These are phyloP conservation scores for Porphyrellus sp. DNA, from an alignment of 1,284 basidiomycete genomes.

Conservation along the genomic window DNA sequence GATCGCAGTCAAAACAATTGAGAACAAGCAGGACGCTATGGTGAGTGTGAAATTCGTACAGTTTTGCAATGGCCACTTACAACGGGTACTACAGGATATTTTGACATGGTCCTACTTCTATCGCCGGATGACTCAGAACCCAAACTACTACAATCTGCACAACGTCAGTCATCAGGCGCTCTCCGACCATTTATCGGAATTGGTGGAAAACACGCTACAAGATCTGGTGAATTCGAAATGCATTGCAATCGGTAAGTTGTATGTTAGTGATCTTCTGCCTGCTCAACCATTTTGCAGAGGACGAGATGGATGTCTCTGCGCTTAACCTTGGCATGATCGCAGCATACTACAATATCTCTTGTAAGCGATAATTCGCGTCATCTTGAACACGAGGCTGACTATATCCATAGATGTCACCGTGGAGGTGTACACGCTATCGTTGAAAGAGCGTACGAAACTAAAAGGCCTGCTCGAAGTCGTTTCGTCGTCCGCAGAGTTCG, in stretches of 20 bases:
- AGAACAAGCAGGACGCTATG: slow-evolving; percentile 97
- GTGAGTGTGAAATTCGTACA: slow-evolving; percentile 42
- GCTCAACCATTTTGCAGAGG: slow-evolving; percentile 48
- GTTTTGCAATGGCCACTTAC: slow-evolving; percentile 5
- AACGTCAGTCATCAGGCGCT: slow-evolving; percentile 91
- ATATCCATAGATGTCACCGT: slow-evolving; percentile 78
- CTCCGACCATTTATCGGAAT: slow-evolving; percentile 92
- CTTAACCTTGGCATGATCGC: slow-evolving; percentile 97
- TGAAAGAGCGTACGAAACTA: slow-evolving; percentile 96
- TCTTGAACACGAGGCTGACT: background rate
- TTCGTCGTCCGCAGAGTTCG: slow-evolving; percentile 94
- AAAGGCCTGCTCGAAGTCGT: slow-evolving; percentile 96
- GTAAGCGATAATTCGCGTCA: slow-evolving; percentile 40
- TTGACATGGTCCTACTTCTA: slow-evolving; percentile 97
- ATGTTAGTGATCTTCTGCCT: background rate
- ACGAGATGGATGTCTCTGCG: slow-evolving; percentile 90
- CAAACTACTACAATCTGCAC: slow-evolving; percentile 93
- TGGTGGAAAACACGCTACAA: slow-evolving; percentile 90
- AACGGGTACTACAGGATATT: slow-evolving; percentile 63
- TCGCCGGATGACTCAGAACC: slow-evolving; percentile 92
- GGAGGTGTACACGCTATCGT: slow-evolving; percentile 93
- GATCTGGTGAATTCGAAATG: slow-evolving; percentile 95
- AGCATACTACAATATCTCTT: slow-evolving; percentile 89
- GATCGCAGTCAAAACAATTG: slow-evolving; percentile 97
- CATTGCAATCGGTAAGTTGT: slow-evolving; percentile 77